Evolutionary conservation across 768 basidiomycete species (phyloP).

Genomic region (Xerocomellus amylosporus): DNA sequence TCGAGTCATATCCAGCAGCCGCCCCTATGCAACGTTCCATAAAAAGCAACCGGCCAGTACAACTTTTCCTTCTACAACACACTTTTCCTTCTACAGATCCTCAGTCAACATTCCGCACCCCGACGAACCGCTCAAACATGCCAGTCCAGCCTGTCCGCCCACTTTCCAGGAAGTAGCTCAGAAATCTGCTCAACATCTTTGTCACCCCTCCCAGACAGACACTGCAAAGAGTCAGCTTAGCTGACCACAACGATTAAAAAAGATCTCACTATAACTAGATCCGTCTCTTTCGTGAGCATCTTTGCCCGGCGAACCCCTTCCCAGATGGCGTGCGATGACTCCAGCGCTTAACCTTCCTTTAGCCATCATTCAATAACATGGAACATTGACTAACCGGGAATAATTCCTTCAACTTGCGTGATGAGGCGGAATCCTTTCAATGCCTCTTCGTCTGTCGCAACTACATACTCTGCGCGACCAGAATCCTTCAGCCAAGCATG

Average conservation of each 20-base stretch:
- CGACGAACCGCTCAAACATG: conserved; percentile 47
- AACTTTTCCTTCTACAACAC: too few relatives aligned
- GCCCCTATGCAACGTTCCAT: conserved; percentile 11
- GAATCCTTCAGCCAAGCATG: conserved; percentile 97
- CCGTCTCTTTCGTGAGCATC: conserved; percentile 75
- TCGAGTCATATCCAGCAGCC: conserved; percentile 16
- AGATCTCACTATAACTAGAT: conserved; percentile 83
- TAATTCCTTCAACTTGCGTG: conserved; percentile 95
- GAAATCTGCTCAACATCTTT: conserved; percentile 98
- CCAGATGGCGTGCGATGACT: conserved; percentile 97
- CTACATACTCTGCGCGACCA: conserved; percentile 88
- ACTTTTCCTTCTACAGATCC: not conserved
- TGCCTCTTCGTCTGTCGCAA: conserved; percentile 92
- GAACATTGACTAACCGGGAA: conserved; percentile 62
- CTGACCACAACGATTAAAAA: conserved; percentile 1
- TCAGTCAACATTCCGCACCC: not conserved
- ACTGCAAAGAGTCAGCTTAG: conserved; percentile 43
- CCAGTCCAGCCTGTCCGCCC: conserved; percentile 95
- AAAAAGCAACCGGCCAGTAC: conserved; percentile 8
- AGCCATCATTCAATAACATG: conserved; percentile 1
- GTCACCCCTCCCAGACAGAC: conserved; percentile 92
- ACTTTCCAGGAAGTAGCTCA: conserved; percentile 86
- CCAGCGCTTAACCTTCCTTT: conserved; percentile 60
- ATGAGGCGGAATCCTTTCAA: conserved; percentile 88
- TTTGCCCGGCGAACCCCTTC: conserved; percentile 83